Base-by-base conservation (phyloP, 371 early-diverging fungal genomes). In the Mortierella sp. region DNA sequence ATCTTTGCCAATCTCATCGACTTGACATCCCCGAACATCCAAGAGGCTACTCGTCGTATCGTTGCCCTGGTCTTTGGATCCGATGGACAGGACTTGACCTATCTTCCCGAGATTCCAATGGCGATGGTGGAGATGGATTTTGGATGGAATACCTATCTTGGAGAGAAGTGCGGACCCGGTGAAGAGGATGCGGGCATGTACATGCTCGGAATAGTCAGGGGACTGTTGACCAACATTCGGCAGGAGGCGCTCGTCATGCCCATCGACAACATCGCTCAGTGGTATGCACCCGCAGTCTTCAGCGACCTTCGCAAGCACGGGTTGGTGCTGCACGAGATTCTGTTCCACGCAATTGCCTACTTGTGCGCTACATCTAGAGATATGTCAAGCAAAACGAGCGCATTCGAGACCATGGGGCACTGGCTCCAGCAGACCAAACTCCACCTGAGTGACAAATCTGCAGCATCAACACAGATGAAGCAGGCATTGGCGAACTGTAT, bases 381-480 rank as follows among this genome's bases (percentile, higher is more conserved):
- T 24, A 79, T 89, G 5, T 83, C 84, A 14, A 86, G 86, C 67
- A 91, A 90, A 64, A 86, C 91, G 0, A 78, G 88, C 21, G 90
- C 90, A 4, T 92, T 92, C 65, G 92, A 92, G 59, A 83, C 92
- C 6, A 87, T 92, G 89, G 87, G 87, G 12, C 81, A 84, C 23
- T 92, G 92, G 92, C 81, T 91, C 6, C 82, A 84, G 44, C 83
- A 84, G 53, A 87, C 87, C 28, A 86, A 72, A 43, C 70, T 84
- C 24, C 82, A 83, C 30, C 44, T 73, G 15, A 32, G 71, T 15
- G 75, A 66, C 7, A 57, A 49, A 37, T 76, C 72, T 9, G 44
- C 60, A 7, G 65, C 69, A 12, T 64, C 78, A 2, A 21, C 30
- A 3, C 56, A 62, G 26, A 67, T 71, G 70, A 72, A 69, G 54